Percentiles rank a stretch among this genome's conserved stretches.
Evolutionary conservation across 345 rosid genomes (phyloP).

Genomic region (Salix dunnii): DNA sequence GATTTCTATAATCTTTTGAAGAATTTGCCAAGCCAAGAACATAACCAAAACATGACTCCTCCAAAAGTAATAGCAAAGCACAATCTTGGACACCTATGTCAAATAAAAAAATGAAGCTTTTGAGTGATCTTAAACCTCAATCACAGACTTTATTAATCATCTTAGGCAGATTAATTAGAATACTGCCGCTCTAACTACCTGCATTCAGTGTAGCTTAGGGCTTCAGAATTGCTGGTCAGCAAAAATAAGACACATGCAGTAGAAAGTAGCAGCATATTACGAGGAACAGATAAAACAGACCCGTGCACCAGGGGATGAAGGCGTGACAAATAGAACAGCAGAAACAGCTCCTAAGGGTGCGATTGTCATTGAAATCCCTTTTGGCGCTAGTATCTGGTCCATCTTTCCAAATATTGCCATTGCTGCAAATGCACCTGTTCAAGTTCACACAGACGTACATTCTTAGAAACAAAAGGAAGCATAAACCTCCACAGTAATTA

Average conservation of each 20-base stretch:
- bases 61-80: too few species aligned
- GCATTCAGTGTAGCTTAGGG: too few species aligned
- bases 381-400: slow-evolving; percentile 67
- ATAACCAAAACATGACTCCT: neutral
- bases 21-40: neutral
- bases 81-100: too few species aligned
- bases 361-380: slow-evolving; percentile 72
- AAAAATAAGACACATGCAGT: neutral
- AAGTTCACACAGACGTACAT: neutral
- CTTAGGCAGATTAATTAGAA: too few species aligned
- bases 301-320: slow-evolving; percentile 87
- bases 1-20: neutral
- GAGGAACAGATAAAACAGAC: slow-evolving; percentile 16
- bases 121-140: too few species aligned
- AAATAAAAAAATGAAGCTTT: too few species aligned
- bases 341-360: slow-evolving; percentile 92
- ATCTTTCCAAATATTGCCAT: slow-evolving; percentile 89
- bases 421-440: slow-evolving; percentile 85
- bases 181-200: too few species aligned
- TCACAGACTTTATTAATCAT: too few species aligned
- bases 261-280: neutral
- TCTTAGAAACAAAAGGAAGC: neutral
- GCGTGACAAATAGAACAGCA: slow-evolving; percentile 72
- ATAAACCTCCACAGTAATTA: neutral
- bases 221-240: too few species aligned